Base-by-base conservation (phyloP, 2,329 filamentous ascomycete species). In the Aspergillus bombycis region DNA sequence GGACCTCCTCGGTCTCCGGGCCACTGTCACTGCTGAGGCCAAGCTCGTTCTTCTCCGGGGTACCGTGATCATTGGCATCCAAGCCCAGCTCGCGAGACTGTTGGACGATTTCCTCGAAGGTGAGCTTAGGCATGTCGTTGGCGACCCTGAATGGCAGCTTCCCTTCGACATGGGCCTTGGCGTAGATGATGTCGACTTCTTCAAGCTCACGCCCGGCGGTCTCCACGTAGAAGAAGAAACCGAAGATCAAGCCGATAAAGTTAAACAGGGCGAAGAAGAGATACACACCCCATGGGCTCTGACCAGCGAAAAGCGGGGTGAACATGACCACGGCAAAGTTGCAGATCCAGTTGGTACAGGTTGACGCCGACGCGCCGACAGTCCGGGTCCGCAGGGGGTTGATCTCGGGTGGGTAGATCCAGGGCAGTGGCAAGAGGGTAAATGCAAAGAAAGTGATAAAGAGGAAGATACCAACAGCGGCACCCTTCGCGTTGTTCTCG, bases 361-460 rank as follows among this genome's bases (percentile, higher is more conserved):
- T 85, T 0, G 81, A 82, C 2, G 84, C 75, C 1, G 83, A 79
- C 66, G 83, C 84, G 16, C 81, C 83, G 71, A 83, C 82, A 54
- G 82, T 81, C 55, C 84, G 79, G 34, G 82, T 85, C 70, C 82
- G 82, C 72, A 84, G 79, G 4, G 84, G 83, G 69, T 83, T 83
- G 73, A 84, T 78, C 64, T 84, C 84, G 54, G 83, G 79, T 0
- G 81, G 76, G 62, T 77, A 75, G 58, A 75, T 64, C 87, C 86
- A 90, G 1, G 87, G 87, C 30, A 88, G 81, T 11, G 87, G 86
- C 8, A 89, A 73, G 82, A 85, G 87, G 1, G 86, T 89, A 0
- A 87, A 87, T 19, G 87, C 88, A 66, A 90, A 90, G 65, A 87
- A 88, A 5, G 84, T 83, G 66, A 90, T 90, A 75, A 89, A 91